These are phyloP conservation scores for Candida pseudoviswanathii DNA, from an alignment of 1,139 yeast species.

Conservation along the genomic window DNA sequence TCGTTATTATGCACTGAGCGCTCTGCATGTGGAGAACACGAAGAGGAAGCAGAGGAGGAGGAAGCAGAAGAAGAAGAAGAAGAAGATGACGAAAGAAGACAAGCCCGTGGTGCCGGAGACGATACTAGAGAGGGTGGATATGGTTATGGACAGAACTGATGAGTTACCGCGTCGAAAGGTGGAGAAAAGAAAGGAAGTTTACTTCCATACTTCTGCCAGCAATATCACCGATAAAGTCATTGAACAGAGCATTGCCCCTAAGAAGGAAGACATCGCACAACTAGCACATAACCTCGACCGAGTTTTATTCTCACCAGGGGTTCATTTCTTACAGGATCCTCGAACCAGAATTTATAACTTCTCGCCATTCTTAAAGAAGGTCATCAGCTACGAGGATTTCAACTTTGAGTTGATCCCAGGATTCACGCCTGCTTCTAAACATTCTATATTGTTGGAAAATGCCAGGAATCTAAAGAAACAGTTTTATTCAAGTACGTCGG, in stretches of 20 bases:
- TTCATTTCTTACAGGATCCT: conserved; percentile 77
- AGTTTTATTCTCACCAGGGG: conserved; percentile 80
- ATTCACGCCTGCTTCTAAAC: conserved; percentile 72
- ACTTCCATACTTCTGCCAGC: not conserved
- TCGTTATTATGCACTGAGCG: too few species aligned
- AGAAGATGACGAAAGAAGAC: too few species aligned
- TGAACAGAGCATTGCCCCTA: conserved; percentile 26
- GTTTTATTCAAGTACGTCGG: conserved; percentile 82
- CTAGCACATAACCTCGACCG: conserved; percentile 67
- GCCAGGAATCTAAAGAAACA: conserved; percentile 45
- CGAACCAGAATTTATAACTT: conserved; percentile 75
- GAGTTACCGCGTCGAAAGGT: too few species aligned
- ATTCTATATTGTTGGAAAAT: conserved; percentile 49
- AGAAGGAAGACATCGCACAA: conserved; percentile 32
- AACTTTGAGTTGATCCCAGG: conserved; percentile 58
- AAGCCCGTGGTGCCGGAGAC: too few species aligned
- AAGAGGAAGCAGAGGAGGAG: too few species aligned
- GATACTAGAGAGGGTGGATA: too few species aligned
- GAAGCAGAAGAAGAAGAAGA: too few species aligned
- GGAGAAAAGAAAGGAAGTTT: too few species aligned
- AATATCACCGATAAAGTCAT: conserved; percentile 15
- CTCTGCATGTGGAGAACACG: too few species aligned
- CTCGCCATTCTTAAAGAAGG: conserved; percentile 57
- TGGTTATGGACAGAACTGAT: too few species aligned
- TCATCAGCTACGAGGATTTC: conserved; percentile 70